Evolutionary conservation across 495 filamentous ascomycete genomes (phyloP).

Genomic region (Jackrogersella multiformis): DNA sequence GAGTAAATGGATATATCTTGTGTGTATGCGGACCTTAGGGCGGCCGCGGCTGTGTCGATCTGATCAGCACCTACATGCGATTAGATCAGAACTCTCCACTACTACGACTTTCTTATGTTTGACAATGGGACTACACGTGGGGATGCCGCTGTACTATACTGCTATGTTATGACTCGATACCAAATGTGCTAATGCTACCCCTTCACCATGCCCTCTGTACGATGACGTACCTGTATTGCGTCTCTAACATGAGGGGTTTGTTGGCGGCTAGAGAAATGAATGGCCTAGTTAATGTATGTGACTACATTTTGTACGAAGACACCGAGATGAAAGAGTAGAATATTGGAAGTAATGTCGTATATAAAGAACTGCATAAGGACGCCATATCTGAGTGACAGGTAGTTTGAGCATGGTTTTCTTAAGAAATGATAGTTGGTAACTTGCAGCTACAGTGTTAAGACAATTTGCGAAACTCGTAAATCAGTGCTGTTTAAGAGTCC

Average conservation of each 20-base stretch:
- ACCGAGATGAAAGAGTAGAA: no score
- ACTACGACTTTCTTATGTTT: constrained; percentile 31
- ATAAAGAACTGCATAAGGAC: no score
- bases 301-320: no score
- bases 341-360: no score
- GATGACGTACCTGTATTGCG: not conserved
- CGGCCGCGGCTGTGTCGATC: not conserved
- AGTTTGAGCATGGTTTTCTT: no score
- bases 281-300: no score
- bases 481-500: no score
- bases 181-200: constrained; percentile 21
- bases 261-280: not conserved
- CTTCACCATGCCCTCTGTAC: not conserved
- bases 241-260: not conserved
- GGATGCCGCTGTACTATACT: constrained; percentile 36
- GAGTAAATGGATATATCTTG: constrained; percentile 11
- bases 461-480: no score
- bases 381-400: no score
- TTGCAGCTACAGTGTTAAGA: no score
- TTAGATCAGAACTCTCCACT: constrained; percentile 29
- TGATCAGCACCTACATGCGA: constrained; percentile 1
- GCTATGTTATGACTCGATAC: constrained; percentile 32
- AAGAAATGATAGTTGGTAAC: no score
- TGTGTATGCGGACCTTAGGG: constrained; percentile 4
- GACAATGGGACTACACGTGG: constrained; percentile 19